Evolutionary conservation across 1,284 basidiomycete genomes (phyloP), one percentile per base, ranked within the genome.

Genomic region (Papiliotrema nemorosa): DNA sequence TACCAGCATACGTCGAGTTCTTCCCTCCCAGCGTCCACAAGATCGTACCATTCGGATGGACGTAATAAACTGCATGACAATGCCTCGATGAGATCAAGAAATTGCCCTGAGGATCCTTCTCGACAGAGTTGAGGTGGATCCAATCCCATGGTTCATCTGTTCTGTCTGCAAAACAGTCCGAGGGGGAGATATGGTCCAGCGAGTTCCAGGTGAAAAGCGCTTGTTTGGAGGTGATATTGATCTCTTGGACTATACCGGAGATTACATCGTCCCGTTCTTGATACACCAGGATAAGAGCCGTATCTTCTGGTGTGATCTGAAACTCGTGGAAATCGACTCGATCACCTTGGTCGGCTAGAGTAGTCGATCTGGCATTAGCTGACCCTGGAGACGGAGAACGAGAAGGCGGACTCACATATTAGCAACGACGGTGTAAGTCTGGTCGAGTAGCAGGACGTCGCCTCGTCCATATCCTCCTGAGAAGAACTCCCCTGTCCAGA

Each of bases 71-170:
- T 0, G 70, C 62, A 25, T 64, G 54, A 21, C 60, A 61, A 42
- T 72, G 70, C 9, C 72, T 56, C 1, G 64, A 59, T 0, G 63
- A 65, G 50, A 72, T 49, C n/a, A 73, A 48, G 50, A 63, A 74
- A 54, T 73, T 70, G 38, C 70, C 71, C 18, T 39, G 20, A 18
- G 26, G 34, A 47, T 71, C 67, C 48, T 68, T 69, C 25, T 66
- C 63, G 12, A 73, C 53, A 9, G 63, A 57, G 48, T 73, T 72
- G 53, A 72, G 58, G 53, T 72, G 68, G 33, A 65, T 63, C 47
- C 61, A 69, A 43, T 64, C 66, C 58, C 58, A 68, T 1, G 55
- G 52, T 20, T 42, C 37, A 12, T 46, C 0, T 62, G 64, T 2
- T 38, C 27, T 7, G 10, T 9, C 24, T 7, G 59, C 46, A 44